Evolutionary conservation across 176 grass and related monocot genomes (phyloP).

Genomic region (Hsuehochloa calcarea): DNA sequence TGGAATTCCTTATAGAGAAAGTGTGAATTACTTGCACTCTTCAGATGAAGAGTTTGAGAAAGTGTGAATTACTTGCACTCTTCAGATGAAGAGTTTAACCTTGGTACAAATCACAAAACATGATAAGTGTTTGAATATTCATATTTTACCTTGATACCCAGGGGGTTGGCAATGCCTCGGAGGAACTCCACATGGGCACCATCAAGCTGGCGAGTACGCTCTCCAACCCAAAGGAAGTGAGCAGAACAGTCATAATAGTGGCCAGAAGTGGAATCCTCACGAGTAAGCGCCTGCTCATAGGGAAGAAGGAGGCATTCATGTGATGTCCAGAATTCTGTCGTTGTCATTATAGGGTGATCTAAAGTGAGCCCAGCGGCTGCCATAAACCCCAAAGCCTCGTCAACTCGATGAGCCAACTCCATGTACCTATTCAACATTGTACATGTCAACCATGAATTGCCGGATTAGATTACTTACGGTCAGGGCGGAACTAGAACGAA

Average conservation of each 20-base stretch:
- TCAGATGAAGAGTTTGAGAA: background rate
- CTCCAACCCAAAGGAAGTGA: slow-evolving; percentile 88
- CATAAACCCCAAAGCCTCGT: slow-evolving; percentile 94
- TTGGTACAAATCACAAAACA: background rate
- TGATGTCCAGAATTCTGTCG: slow-evolving; percentile 89
- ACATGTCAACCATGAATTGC: slow-evolving; percentile 15
- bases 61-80: background rate
- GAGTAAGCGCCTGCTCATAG: slow-evolving; percentile 79
- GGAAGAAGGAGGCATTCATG: slow-evolving; percentile 94
- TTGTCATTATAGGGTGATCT: slow-evolving; percentile 87
- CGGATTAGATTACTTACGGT: background rate
- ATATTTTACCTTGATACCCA: slow-evolving; percentile 80
- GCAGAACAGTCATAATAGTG: slow-evolving; percentile 86
- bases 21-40: background rate
- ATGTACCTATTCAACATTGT: slow-evolving; percentile 67
- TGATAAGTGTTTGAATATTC: background rate
- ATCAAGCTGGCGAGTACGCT: slow-evolving; percentile 92
- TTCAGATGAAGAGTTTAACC: background rate
- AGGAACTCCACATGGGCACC: slow-evolving; percentile 88
- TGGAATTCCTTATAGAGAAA: background rate
- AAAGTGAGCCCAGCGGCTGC: slow-evolving; percentile 72
- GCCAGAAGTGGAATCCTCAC: slow-evolving; percentile 83
- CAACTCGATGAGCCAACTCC: slow-evolving; percentile 83
- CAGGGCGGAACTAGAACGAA: too few relatives aligned
- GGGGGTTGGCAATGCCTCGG: slow-evolving; percentile 78